phyloP scores from a whole-genome alignment of 2,329 filamentous ascomycete genomes.

The Cytospora leucostoma region DNA sequence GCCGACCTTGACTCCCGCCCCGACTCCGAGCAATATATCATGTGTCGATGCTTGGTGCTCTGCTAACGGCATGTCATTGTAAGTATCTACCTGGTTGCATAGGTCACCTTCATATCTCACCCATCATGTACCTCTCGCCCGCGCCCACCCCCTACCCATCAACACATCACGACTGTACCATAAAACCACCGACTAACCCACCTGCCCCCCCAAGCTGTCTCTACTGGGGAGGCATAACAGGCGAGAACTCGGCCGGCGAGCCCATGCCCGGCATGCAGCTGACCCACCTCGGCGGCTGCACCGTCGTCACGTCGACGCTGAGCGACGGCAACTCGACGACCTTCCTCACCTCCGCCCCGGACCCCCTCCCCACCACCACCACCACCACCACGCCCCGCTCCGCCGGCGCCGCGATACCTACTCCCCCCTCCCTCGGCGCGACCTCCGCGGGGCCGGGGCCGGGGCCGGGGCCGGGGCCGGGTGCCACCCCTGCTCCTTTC shows the following conservation, averaged over 20 bases:
- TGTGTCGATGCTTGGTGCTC: conserved; percentile 13
- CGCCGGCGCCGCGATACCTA: background rate
- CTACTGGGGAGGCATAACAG: conserved; percentile 42
- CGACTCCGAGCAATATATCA: background rate
- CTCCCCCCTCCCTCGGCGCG: too few species aligned
- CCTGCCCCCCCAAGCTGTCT: conserved; percentile 35
- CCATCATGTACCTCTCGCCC: background rate
- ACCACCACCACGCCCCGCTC: background rate
- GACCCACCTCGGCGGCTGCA: conserved; percentile 32
- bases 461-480: background rate
- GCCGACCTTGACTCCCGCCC: background rate
- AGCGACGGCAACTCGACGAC: background rate
- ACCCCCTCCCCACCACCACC: background rate
- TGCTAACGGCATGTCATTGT: conserved; percentile 9
- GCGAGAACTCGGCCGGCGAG: conserved; percentile 29
- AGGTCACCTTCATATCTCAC: too few species aligned
- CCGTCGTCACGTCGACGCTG: background rate
- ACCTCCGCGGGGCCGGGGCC: background rate
- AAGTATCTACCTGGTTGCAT: background rate
- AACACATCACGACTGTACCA: background rate
- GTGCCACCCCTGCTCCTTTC: background rate
- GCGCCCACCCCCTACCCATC: too few species aligned
- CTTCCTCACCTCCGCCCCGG: background rate
- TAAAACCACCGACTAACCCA: background rate
- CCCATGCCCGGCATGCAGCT: conserved; percentile 36